phyloP scores from a whole-genome alignment of 208 protist genomes.

The Acanthamoeba castellanii region DNA sequence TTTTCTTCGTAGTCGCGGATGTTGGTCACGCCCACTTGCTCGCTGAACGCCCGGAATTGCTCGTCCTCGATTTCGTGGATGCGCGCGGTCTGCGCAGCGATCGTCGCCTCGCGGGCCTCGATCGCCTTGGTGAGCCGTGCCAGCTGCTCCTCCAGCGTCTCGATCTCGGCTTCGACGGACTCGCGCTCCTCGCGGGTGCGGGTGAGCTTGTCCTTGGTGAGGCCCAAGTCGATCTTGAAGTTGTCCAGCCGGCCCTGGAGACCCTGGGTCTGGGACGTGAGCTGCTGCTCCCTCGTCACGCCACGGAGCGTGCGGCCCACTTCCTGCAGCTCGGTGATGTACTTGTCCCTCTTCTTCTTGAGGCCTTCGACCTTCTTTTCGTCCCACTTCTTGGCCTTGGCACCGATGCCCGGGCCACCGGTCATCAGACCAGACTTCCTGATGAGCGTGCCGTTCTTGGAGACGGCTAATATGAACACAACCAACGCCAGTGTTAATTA shows the following conservation, averaged over 20 bases:
- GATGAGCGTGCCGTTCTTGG: conserved; percentile 96
- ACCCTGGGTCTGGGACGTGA: conserved; percentile 71
- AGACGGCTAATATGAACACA: conserved; percentile 89
- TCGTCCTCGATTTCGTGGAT: conserved; percentile 90
- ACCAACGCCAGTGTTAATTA: not conserved
- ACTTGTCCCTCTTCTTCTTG: conserved; percentile 12
- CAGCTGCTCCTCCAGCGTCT: conserved; percentile 82
- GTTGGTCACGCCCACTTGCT: conserved; percentile 91
- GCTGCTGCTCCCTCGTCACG: conserved; percentile 65
- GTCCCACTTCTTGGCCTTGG: conserved; percentile 94
- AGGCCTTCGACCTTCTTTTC: conserved; percentile 89
- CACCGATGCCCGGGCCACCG: conserved; percentile 93
- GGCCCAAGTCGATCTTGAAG: conserved; percentile 82
- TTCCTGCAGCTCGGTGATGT: conserved; percentile 60
- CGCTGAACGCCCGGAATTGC: conserved; percentile 94
- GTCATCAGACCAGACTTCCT: conserved; percentile 96
- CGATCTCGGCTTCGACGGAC: conserved; percentile 84
- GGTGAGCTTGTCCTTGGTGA: conserved; percentile 55
- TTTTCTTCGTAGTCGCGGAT: conserved; percentile 93
- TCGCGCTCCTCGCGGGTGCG: conserved; percentile 86
- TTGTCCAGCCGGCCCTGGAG: conserved; percentile 88
- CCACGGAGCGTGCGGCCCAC: conserved; percentile 23
- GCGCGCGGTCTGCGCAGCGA: conserved; percentile 82
- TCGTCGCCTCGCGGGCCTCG: not conserved
- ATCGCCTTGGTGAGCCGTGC: conserved; percentile 75